Conservation (phyloP, 1,139 yeast genomes). For the Pichia sp. region DNA sequence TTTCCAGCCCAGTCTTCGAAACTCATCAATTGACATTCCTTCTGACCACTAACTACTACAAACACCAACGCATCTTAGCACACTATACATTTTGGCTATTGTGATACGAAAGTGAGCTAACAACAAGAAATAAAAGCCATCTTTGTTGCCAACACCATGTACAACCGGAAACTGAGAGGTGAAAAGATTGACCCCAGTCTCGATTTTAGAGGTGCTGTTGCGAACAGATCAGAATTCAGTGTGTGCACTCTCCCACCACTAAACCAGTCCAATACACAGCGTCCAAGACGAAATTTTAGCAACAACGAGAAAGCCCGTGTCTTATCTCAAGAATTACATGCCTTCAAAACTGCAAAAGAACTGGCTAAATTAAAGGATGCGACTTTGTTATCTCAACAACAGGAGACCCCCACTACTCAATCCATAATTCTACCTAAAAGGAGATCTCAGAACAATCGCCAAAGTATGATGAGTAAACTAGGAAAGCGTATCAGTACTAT, state of each 20-base stretch:
- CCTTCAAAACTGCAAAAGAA: not conserved
- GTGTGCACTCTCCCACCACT: conserved; percentile 8
- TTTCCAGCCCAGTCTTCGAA: too few species aligned
- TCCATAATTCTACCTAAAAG: not conserved
- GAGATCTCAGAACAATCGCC: not conserved
- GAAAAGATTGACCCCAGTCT: conserved; percentile 7
- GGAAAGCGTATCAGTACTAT: conserved; percentile 10
- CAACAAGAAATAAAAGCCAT: too few species aligned
- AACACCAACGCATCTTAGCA: too few species aligned
- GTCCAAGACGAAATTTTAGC: not conserved
- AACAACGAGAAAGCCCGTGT: not conserved
- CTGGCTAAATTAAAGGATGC: too few species aligned
- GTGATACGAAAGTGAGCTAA: too few species aligned
- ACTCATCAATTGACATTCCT: too few species aligned
- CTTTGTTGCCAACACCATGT: conserved; percentile 2
- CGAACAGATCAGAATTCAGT: conserved; percentile 6
- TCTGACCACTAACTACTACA: too few species aligned
- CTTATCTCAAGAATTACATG: not conserved
- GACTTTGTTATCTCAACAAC: not conserved
- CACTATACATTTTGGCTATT: too few species aligned
- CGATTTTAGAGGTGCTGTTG: conserved; percentile 10
- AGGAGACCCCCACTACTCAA: not conserved
- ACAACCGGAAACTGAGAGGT: conserved; percentile 7
- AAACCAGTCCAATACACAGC: too few species aligned
- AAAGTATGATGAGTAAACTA: not conserved